Percentiles rank a stretch among this genome's conserved stretches.
phyloP scores from a whole-genome alignment of 306 rosid genomes.

The Vigna hirtella region DNA sequence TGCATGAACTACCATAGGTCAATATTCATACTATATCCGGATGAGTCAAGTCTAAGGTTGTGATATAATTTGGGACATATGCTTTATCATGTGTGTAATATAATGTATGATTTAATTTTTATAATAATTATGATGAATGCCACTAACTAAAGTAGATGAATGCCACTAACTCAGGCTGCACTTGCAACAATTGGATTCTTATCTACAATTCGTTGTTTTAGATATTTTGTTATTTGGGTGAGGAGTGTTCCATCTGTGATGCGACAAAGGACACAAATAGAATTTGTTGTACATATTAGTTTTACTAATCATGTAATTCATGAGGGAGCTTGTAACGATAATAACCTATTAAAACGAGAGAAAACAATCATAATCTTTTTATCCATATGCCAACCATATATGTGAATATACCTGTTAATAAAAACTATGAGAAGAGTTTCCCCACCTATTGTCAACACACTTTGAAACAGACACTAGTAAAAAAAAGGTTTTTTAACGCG shows the following conservation, averaged over 20 bases:
- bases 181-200: conserved; percentile 99
- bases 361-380: conserved; percentile 47
- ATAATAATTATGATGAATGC: too few species aligned
- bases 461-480: too few species aligned
- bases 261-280: conserved; percentile 96
- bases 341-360: conserved; percentile 64
- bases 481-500: too few species aligned
- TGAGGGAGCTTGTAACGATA: conserved; percentile 95
- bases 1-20: too few species aligned
- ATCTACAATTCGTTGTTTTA: conserved; percentile 97
- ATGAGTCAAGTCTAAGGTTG: too few species aligned
- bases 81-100: too few species aligned
- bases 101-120: too few species aligned
- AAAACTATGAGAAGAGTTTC: neutral
- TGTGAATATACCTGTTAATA: conserved; percentile 28
- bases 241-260: conserved; percentile 98
- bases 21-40: too few species aligned
- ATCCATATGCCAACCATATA: conserved; percentile 27
- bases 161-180: conserved; percentile 95
- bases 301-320: conserved; percentile 99
- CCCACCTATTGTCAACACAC: too few species aligned
- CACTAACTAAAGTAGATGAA: conserved; percentile 65
- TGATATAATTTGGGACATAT: too few species aligned
- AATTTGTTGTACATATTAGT: conserved; percentile 98
- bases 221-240: conserved; percentile 89